Evolutionary conservation across 345 rosid genomes (phyloP).

Genomic region (Sisymbrium irio): DNA sequence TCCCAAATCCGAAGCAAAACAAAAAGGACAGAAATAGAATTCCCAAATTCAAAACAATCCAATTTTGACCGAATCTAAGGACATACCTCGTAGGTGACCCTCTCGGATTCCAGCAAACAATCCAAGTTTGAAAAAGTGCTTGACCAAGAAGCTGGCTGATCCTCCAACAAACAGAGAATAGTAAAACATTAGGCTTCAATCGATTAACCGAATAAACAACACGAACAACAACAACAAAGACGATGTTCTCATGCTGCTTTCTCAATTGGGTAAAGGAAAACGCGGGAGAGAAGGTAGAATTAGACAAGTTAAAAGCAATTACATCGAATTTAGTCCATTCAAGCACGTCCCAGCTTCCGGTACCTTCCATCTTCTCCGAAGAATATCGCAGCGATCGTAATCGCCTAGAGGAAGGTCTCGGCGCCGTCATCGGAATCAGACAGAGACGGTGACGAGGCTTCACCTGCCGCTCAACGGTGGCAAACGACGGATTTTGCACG

Average conservation of each 20-base stretch:
- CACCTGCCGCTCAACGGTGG: slow-evolving; percentile 30
- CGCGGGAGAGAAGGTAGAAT: slow-evolving; percentile 20
- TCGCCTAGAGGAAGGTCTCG: slow-evolving; percentile 42
- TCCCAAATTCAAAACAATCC: slow-evolving; percentile 6
- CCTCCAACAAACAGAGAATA: slow-evolving; percentile 13
- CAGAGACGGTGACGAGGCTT: background rate
- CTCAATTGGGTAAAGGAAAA: background rate
- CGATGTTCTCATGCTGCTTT: background rate
- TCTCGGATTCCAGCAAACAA: slow-evolving; percentile 74
- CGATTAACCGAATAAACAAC: background rate
- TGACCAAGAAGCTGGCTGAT: slow-evolving; percentile 51
- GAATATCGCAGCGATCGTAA: slow-evolving; percentile 50
- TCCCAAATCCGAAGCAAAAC: background rate
- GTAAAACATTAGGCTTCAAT: slow-evolving; percentile 1
- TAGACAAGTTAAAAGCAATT: background rate
- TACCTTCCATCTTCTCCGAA: slow-evolving; percentile 67
- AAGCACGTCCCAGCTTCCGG: slow-evolving; percentile 80
- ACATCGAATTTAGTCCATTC: slow-evolving; percentile 87
- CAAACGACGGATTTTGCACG: slow-evolving; percentile 30
- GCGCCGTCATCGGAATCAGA: slow-evolving; percentile 43
- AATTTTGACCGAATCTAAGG: background rate
- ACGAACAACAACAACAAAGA: background rate
- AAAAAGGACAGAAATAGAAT: background rate
- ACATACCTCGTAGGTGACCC: slow-evolving; percentile 58
- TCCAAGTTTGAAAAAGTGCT: slow-evolving; percentile 52